Conservation (phyloP, 192 early-diverging fungal species). For the Cetraspora pellucida region DNA sequence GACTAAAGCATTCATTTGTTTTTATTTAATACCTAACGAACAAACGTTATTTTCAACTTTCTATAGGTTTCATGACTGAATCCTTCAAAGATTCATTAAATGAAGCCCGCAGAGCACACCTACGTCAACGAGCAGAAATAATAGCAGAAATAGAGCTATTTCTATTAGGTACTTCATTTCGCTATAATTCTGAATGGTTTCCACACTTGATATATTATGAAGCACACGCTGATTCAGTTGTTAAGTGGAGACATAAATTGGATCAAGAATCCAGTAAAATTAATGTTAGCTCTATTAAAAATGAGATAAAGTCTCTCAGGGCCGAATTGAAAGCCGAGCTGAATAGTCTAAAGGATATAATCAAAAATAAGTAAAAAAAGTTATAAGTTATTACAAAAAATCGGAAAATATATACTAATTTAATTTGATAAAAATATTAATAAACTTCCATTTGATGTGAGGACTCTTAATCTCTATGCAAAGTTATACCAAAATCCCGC, state of each 20-base stretch:
- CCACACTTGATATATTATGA: conserved; percentile 18
- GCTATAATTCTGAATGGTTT: not conserved
- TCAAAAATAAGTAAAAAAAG: too few species aligned
- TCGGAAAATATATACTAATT: too few species aligned
- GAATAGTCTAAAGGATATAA: not conserved
- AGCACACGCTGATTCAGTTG: not conserved
- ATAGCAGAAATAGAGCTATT: conserved; percentile 5
- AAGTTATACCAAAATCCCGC: too few species aligned
- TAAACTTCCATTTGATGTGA: too few species aligned
- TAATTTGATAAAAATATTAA: too few species aligned
- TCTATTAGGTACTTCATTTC: not conserved
- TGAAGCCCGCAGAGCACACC: not conserved
- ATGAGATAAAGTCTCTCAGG: not conserved
- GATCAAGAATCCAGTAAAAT: not conserved
- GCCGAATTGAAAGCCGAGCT: not conserved
- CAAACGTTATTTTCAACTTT: not conserved
- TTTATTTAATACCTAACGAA: too few species aligned
- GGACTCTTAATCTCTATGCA: too few species aligned
- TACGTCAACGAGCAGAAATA: conserved; percentile 12
- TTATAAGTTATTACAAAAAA: too few species aligned
- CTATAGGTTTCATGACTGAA: conserved; percentile 1
- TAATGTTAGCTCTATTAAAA: not conserved
- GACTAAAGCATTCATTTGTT: not conserved
- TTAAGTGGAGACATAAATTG: not conserved
- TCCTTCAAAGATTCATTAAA: not conserved